Percentiles rank a stretch among this genome's conserved stretches.
Conservation (phyloP, 164 flowering plant species). For the Magnolia officinalis region DNA sequence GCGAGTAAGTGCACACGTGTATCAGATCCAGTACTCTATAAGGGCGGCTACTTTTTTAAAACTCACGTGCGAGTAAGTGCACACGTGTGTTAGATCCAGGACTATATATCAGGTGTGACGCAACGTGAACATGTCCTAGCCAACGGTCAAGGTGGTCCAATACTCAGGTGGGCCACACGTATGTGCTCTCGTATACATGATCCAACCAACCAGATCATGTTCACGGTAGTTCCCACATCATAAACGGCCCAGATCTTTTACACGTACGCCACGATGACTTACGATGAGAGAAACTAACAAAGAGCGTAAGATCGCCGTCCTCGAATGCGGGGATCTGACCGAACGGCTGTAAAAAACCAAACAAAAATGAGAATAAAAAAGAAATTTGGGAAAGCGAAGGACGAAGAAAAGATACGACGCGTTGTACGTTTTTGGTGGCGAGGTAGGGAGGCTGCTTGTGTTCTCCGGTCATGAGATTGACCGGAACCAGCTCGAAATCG, state of each 20-base stretch:
- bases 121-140: too few species aligned
- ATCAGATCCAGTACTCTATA: too few species aligned
- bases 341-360: conserved; percentile 30
- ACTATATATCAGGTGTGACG: too few species aligned
- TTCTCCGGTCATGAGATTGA: conserved; percentile 9
- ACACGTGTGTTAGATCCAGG: too few species aligned
- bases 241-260: not conserved
- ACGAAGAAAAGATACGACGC: not conserved
- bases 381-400: not conserved
- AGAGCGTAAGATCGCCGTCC: conserved; percentile 36
- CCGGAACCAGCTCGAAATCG: conserved; percentile 20
- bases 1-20: too few species aligned
- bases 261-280: not conserved
- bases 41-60: too few species aligned
- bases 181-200: too few species aligned
- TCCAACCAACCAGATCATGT: not conserved
- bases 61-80: too few species aligned
- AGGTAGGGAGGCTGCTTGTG: conserved; percentile 25
- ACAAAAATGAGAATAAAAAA: not conserved
- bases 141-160: too few species aligned
- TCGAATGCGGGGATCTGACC: conserved; percentile 36
- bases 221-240: too few species aligned
- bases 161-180: too few species aligned
- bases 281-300: conserved; percentile 19
- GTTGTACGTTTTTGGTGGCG: conserved; percentile 7